These are phyloP conservation scores for Thalassiosira oceanica DNA, from an alignment of 352 stramenopile species.

Conservation along the genomic window DNA sequence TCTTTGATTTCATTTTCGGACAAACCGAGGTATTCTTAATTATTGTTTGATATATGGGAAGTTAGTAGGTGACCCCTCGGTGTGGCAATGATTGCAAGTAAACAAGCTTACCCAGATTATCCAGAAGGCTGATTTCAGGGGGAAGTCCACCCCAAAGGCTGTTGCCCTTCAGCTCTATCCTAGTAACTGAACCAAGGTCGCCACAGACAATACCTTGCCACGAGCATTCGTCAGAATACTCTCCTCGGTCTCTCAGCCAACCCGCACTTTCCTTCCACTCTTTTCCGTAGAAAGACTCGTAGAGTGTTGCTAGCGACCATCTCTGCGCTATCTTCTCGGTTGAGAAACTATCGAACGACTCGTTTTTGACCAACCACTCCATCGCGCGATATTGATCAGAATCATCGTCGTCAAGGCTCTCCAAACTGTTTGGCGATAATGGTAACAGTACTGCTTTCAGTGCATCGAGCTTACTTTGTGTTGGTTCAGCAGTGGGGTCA, in stretches of 20 bases:
- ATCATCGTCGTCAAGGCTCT: conserved; percentile 10
- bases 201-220: conserved; percentile 45
- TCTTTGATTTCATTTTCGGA: conserved; percentile 25
- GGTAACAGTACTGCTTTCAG: conserved; percentile 4
- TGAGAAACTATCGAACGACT: conserved; percentile 6
- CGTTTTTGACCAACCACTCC: conserved; percentile 38
- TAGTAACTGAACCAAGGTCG: conserved; percentile 15
- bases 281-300: conserved; percentile 25
- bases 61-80: neutral
- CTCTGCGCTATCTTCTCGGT: conserved; percentile 32
- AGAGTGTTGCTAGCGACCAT: conserved; percentile 37
- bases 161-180: conserved; percentile 38
- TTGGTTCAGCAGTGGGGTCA: neutral
- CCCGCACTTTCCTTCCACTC: conserved; percentile 32
- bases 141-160: conserved; percentile 26
- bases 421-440: conserved; percentile 28
- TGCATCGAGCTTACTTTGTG: too few species aligned
- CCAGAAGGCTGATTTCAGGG: conserved; percentile 22
- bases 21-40: conserved; percentile 28
- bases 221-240: conserved; percentile 31
- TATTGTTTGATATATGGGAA: neutral
- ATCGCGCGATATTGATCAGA: conserved; percentile 39
- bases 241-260: conserved; percentile 22
- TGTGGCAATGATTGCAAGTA: neutral
- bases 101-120: conserved; percentile 22